Base-by-base conservation (phyloP, 306 rosid genomes). In the Vigna trinervia region DNA sequence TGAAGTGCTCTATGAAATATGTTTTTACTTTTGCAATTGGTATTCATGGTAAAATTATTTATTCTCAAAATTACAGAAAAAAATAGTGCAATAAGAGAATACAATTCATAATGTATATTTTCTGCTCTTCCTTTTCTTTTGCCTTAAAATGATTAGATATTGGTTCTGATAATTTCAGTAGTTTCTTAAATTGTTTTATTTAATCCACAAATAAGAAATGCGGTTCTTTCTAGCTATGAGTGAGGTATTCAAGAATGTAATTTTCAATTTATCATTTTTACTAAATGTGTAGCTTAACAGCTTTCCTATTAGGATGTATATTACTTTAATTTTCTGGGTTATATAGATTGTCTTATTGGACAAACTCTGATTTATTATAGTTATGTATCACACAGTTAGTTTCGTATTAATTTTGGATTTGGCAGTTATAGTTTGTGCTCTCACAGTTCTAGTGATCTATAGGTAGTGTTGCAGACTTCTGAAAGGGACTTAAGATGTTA, bases 1-100 rank as follows among this genome's bases (percentile, higher is more conserved):
- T 50, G 3, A 60, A 62, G 62, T 63, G 53, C 54, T 12, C 4
- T 10, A 51, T 75, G 63, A 81, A 30, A 47, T 63, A 66, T 59
- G 26, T 30, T 47, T 72, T 73, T 39, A 41, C 68, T 20, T 13
- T 47, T 72, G 73, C 68, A 41, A 46, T 39, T 38, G 26, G 72
- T 51, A 75, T 17, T 34, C 22, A 45, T 72, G 39, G 12, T 48
- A 30, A 15, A 69, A 39, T 75, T 47, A 2, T 13, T 60, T 59
- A 38, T 26, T 75, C 30, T 52, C 52, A 61, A 68, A 52, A 22
- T 39, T 48, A 23, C 34, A 15, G 48, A 12, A 46, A 30, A 66
- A 28, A 47, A 75, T 34, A 57, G 51, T 36, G 59, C 9, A 47
- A 46, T 48, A 14, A 47, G 36, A 47, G 45, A 72, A 41, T 43